Conservation (phyloP, 345 rosid species). For the Boechera stricta region DNA sequence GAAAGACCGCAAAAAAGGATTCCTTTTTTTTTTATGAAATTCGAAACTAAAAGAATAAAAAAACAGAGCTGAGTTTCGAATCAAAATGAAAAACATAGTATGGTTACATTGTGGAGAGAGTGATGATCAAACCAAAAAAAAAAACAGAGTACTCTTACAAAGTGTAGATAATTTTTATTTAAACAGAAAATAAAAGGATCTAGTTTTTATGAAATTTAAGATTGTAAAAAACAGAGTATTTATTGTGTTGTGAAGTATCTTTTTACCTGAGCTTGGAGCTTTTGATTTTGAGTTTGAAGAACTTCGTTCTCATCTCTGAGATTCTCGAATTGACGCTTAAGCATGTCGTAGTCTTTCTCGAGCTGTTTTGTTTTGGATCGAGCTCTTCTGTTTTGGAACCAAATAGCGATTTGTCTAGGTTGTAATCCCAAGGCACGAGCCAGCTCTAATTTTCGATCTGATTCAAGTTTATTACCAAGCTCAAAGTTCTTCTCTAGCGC, state of each 20-base stretch:
- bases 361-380: slow-evolving; percentile 93
- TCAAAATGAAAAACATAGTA: background rate
- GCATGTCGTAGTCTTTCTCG: slow-evolving; percentile 86
- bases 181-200: background rate
- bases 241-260: background rate
- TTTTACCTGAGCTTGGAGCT: slow-evolving; percentile 79
- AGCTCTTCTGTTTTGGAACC: slow-evolving; percentile 98
- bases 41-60: background rate
- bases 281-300: slow-evolving; percentile 82
- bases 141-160: no score
- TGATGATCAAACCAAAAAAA: no score
- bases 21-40: no score
- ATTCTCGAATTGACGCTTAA: slow-evolving; percentile 71
- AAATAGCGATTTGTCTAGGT: slow-evolving; percentile 89
- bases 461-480: slow-evolving; percentile 91
- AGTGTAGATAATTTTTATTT: background rate
- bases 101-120: background rate
- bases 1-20: background rate
- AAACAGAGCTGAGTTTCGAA: background rate
- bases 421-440: slow-evolving; percentile 90
- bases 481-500: slow-evolving; percentile 93
- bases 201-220: slow-evolving; percentile 3
- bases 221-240: background rate
- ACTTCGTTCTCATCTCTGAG: slow-evolving; percentile 72
- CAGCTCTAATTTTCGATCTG: slow-evolving; percentile 91